Evolutionary conservation across 2,329 filamentous ascomycete species (phyloP).

Genomic region (Aspergillus sclerotialis): DNA sequence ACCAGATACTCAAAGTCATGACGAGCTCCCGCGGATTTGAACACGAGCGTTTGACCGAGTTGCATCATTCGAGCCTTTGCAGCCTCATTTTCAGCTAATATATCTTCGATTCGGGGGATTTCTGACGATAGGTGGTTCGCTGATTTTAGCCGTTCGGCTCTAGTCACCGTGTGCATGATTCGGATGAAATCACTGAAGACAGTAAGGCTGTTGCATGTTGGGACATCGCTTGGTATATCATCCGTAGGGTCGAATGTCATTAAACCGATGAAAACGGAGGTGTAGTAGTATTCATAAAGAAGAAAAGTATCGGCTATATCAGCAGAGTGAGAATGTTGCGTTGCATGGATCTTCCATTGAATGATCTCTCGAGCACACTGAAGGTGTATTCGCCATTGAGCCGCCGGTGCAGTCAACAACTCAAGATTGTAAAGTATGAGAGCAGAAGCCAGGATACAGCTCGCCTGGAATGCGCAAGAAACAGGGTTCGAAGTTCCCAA

Average conservation of each 20-base stretch:
- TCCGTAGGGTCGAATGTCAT: constrained; percentile 15
- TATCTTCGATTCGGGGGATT: background rate
- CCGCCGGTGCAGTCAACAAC: constrained; percentile 12
- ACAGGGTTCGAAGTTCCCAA: constrained; percentile 1
- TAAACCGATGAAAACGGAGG: constrained; percentile 18
- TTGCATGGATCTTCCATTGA: constrained; percentile 9
- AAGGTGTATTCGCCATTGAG: constrained; percentile 18
- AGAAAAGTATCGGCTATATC: constrained; percentile 12
- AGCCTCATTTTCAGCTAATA: constrained; percentile 1
- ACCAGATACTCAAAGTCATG: constrained; percentile 15
- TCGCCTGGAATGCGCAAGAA: constrained; percentile 1
- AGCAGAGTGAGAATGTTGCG: constrained; percentile 1
- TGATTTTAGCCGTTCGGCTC: constrained; percentile 10
- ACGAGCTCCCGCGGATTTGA: constrained; percentile 7
- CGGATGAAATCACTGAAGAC: constrained; percentile 18
- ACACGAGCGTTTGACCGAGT: constrained; percentile 10
- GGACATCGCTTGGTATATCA: constrained; percentile 8
- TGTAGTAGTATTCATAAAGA: constrained; percentile 21
- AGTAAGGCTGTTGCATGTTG: constrained; percentile 9
- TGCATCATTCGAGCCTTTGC: constrained; percentile 11
- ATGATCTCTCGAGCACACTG: constrained; percentile 18
- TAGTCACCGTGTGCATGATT: constrained; percentile 17
- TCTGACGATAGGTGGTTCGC: background rate
- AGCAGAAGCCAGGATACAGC: constrained; percentile 14
- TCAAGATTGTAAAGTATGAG: constrained; percentile 21